These are phyloP conservation scores for Nemania sp. DNA, from an alignment of 2,329 filamentous ascomycete genomes.

Conservation along the genomic window DNA sequence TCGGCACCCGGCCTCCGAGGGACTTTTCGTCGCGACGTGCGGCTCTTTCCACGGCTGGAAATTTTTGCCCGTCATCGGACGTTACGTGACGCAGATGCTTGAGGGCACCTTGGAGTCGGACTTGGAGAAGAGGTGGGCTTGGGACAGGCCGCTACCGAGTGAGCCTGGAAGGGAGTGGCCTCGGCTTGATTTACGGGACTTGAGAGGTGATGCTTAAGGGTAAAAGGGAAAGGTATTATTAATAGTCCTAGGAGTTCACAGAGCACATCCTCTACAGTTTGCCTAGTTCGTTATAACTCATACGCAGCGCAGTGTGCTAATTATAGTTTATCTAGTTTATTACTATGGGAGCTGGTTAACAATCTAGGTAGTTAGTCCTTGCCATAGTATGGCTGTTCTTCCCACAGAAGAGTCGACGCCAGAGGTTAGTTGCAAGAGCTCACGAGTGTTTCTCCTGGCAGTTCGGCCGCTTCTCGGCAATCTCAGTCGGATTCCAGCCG, in stretches of 20 bases:
- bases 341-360: too few species aligned
- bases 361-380: too few species aligned
- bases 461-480: neutral
- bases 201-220: slow-evolving; percentile 34
- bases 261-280: too few species aligned
- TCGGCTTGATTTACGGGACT: slow-evolving; percentile 59
- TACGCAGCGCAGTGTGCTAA: too few species aligned
- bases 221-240: too few species aligned
- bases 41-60: slow-evolving; percentile 72
- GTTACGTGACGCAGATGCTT: slow-evolving; percentile 63
- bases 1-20: slow-evolving; percentile 54
- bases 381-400: too few species aligned
- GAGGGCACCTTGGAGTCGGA: slow-evolving; percentile 50
- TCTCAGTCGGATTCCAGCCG: neutral
- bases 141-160: slow-evolving; percentile 64
- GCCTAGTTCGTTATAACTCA: too few species aligned
- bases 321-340: too few species aligned
- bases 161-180: slow-evolving; percentile 60
- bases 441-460: neutral
- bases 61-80: slow-evolving; percentile 67
- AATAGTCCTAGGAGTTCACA: too few species aligned
- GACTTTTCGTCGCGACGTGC: slow-evolving; percentile 65
- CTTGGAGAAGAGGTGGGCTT: slow-evolving; percentile 56
- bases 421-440: neutral
- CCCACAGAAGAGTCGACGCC: too few species aligned